Conservation (phyloP, 2,329 filamentous ascomycete genomes). For the Colletotrichum agaves region DNA sequence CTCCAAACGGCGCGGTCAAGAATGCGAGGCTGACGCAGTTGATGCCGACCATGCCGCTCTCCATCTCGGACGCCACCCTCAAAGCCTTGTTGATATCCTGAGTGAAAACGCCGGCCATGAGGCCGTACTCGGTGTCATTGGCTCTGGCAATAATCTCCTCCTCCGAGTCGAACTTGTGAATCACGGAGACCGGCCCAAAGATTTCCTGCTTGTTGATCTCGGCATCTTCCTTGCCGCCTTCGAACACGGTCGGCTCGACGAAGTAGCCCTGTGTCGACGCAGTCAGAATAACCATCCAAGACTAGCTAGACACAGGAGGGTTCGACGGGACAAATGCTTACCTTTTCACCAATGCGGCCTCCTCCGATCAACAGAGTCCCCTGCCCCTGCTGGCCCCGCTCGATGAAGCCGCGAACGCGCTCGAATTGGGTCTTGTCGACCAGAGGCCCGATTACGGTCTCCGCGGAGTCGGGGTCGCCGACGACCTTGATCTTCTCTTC, state of each 20-base stretch:
- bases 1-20: constrained; percentile 58
- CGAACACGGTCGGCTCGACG: constrained; percentile 59
- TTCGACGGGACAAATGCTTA: constrained; percentile 30
- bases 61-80: constrained; percentile 63
- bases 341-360: constrained; percentile 50
- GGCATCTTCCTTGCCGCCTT: constrained; percentile 52
- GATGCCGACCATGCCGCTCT: constrained; percentile 78
- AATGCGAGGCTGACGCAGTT: constrained; percentile 59
- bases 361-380: constrained; percentile 52
- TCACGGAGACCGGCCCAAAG: constrained; percentile 67
- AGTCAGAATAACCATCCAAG: not conserved
- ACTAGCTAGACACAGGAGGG: no score
- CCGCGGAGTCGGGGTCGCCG: constrained; percentile 69
- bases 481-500: constrained; percentile 63
- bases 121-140: constrained; percentile 62
- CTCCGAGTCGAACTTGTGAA: constrained; percentile 66
- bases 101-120: constrained; percentile 65
- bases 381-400: constrained; percentile 49
- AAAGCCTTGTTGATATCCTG: constrained; percentile 72
- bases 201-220: constrained; percentile 65
- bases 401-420: constrained; percentile 56
- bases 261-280: constrained; percentile 49
- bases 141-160: constrained; percentile 64
- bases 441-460: constrained; percentile 68
- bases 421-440: constrained; percentile 61